Percentiles rank a stretch among this genome's conserved stretches.
Conservation (phyloP, 345 rosid species). For the Angophora floribunda region DNA sequence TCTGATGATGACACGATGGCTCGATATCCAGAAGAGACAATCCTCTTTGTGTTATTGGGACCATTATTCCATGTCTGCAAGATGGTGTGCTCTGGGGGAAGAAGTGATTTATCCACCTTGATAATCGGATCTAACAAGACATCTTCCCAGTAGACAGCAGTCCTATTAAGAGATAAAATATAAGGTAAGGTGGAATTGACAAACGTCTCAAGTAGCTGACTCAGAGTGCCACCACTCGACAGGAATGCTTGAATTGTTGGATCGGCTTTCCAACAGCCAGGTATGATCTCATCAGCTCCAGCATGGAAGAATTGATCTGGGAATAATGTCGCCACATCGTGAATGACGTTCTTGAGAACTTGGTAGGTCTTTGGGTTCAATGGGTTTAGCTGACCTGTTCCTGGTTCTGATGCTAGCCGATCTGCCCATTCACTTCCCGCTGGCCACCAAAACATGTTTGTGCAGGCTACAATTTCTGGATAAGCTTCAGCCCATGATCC, state of each 20-base stretch:
- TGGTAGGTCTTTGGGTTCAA: slow-evolving; percentile 61
- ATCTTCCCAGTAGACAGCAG: slow-evolving; percentile 79
- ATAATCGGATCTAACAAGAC: slow-evolving; percentile 37
- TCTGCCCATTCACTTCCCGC: slow-evolving; percentile 42
- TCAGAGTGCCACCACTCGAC: slow-evolving; percentile 51
- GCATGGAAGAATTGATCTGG: slow-evolving; percentile 72
- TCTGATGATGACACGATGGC: slow-evolving; percentile 73
- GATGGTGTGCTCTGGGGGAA: slow-evolving; percentile 47
- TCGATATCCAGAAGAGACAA: slow-evolving; percentile 61
- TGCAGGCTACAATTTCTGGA: slow-evolving; percentile 69
- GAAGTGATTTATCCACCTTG: slow-evolving; percentile 37
- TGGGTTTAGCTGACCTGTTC: slow-evolving; percentile 84
- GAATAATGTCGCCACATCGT: slow-evolving; percentile 32
- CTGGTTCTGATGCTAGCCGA: slow-evolving; percentile 69
- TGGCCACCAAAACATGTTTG: slow-evolving; percentile 87
- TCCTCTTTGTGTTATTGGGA: slow-evolving; percentile 47
- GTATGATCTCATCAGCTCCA: slow-evolving; percentile 67
- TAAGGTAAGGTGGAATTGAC: slow-evolving; percentile 48
- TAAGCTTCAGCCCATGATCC: slow-evolving; percentile 87
- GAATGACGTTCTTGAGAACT: slow-evolving; percentile 49
- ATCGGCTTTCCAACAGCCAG: slow-evolving; percentile 79
- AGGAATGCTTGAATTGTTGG: slow-evolving; percentile 44
- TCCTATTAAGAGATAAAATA: slow-evolving; percentile 55
- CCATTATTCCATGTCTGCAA: slow-evolving; percentile 85
- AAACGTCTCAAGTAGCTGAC: slow-evolving; percentile 58